Evolutionary conservation across 2,329 filamentous ascomycete genomes (phyloP).

Genomic region (Trichophyton benhamiae): DNA sequence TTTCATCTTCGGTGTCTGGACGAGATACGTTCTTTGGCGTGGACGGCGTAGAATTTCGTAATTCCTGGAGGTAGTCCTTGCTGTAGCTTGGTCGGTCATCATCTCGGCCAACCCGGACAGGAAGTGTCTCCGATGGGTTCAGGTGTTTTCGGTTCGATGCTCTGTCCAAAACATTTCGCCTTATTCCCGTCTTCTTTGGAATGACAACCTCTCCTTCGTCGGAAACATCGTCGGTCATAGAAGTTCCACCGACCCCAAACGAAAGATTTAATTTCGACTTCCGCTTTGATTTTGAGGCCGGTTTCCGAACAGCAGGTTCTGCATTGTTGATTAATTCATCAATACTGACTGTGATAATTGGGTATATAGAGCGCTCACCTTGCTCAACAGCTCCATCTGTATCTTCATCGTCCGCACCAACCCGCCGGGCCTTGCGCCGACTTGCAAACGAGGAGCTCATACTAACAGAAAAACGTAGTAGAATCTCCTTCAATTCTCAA

Average conservation of each 20-base stretch:
- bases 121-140: constrained; percentile 40
- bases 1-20: constrained; percentile 11
- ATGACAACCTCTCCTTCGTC: constrained; percentile 44
- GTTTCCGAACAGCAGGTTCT: constrained; percentile 1
- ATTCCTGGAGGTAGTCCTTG: constrained; percentile 72
- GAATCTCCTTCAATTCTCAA: not conserved
- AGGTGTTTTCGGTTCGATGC: constrained; percentile 50
- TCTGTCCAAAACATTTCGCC: constrained; percentile 53
- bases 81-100: constrained; percentile 68
- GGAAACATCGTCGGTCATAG: constrained; percentile 37
- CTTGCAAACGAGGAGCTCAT: constrained; percentile 7
- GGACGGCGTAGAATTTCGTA: constrained; percentile 74
- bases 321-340: not conserved
- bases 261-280: constrained; percentile 9
- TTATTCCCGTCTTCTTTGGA: constrained; percentile 51
- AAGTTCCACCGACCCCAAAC: constrained; percentile 6
- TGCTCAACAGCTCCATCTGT: not conserved
- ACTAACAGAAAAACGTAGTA: not conserved
- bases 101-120: constrained; percentile 48
- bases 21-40: constrained; percentile 51
- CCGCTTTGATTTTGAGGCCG: constrained; percentile 4
- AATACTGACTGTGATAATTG: not conserved
- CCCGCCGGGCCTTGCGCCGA: constrained; percentile 7
- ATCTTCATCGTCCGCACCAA: constrained; percentile 6
- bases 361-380: not conserved